Evolutionary conservation across 805 yeast species (phyloP).

Genomic region (Metschnikowia kunwiensis): DNA sequence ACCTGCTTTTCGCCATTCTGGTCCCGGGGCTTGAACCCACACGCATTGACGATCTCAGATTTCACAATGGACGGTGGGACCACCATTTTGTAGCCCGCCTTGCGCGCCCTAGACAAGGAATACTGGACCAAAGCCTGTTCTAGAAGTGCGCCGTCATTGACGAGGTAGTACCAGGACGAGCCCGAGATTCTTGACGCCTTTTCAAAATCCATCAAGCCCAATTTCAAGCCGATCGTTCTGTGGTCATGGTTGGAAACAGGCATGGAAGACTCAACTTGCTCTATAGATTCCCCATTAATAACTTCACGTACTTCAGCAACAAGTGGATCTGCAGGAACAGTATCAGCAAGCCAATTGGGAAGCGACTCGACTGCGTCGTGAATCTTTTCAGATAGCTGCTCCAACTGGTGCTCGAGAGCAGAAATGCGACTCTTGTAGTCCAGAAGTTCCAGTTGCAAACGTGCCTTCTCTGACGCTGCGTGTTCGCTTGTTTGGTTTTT

Average conservation of each 20-base stretch:
- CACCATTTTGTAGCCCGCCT: slow-evolving; percentile 64
- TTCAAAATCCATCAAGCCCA: slow-evolving; percentile 65
- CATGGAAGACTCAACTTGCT: slow-evolving; percentile 17
- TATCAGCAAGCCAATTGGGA: slow-evolving; percentile 59
- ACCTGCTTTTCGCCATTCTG: slow-evolving; percentile 82
- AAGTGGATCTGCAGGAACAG: slow-evolving; percentile 40
- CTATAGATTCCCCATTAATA: slow-evolving; percentile 46
- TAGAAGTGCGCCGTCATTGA: slow-evolving; percentile 80
- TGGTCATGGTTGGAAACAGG: slow-evolving; percentile 50
- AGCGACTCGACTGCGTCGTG: slow-evolving; percentile 43
- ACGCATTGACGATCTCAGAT: slow-evolving; percentile 72
- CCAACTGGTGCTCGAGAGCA: slow-evolving; percentile 24
- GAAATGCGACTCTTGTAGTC: slow-evolving; percentile 27
- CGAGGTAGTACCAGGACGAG: slow-evolving; percentile 80
- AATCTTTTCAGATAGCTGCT: slow-evolving; percentile 34
- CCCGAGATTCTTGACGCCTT: slow-evolving; percentile 78
- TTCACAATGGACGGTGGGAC: slow-evolving; percentile 86
- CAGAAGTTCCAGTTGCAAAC: slow-evolving; percentile 18
- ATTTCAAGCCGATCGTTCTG: slow-evolving; percentile 61
- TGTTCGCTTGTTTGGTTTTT: slow-evolving; percentile 12
- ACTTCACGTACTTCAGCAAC: slow-evolving; percentile 47
- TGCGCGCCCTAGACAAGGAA: slow-evolving; percentile 63
- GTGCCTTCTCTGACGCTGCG: slow-evolving; percentile 9
- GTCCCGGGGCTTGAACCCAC: slow-evolving; percentile 95
- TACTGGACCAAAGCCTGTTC: slow-evolving; percentile 89